Conservation (phyloP, 164 flowering plant species). For the Sedum album region DNA sequence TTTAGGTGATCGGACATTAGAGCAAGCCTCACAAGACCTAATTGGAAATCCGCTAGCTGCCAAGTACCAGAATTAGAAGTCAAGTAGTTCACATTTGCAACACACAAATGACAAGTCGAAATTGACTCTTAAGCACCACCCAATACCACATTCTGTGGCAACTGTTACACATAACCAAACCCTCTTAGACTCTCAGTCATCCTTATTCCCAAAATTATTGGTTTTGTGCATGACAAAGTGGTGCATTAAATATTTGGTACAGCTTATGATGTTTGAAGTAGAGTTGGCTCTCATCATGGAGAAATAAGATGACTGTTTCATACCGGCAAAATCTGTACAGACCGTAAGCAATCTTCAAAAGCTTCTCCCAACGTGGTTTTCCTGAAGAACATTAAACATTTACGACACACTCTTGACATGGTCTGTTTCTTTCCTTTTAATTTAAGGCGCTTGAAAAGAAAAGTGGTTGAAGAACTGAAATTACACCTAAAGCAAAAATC, state of each 20-base stretch:
- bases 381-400: conserved; percentile 21
- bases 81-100: background rate
- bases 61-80: background rate
- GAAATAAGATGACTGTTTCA: conserved; percentile 11
- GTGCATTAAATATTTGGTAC: background rate
- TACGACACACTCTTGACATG: background rate
- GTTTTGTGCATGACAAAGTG: background rate
- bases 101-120: background rate
- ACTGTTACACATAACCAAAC: background rate
- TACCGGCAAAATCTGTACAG: conserved; percentile 82
- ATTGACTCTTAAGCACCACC: background rate
- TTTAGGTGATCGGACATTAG: conserved; percentile 43
- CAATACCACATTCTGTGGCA: background rate
- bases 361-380: conserved; percentile 57
- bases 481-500: conserved; percentile 47
- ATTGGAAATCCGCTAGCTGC: conserved; percentile 83
- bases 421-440: background rate
- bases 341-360: conserved; percentile 80
- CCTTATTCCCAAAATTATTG: too few species aligned
- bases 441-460: background rate
- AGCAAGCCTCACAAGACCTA: conserved; percentile 85
- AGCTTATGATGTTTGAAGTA: background rate
- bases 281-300: background rate
- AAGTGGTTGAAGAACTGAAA: conserved; percentile 6
- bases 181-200: background rate